These are phyloP conservation scores for Limnanthes douglasii DNA, from an alignment of 345 rosid species.

Conservation along the genomic window DNA sequence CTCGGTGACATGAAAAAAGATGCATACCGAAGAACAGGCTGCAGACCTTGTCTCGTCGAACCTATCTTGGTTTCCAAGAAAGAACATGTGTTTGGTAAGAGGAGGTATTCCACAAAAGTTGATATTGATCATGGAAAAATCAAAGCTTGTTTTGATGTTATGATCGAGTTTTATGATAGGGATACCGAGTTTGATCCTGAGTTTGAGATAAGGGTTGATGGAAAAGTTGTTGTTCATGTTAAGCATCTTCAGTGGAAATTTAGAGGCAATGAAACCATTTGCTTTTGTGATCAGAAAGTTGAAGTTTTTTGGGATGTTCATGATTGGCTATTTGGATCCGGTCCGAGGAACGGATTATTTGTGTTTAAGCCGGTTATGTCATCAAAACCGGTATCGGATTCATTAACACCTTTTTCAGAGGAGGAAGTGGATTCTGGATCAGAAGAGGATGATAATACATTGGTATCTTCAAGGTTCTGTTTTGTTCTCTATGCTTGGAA, in stretches of 20 bases:
- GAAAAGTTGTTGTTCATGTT: slow-evolving; percentile 95
- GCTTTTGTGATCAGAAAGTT: no score
- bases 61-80: slow-evolving; percentile 30
- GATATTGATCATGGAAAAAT: no score
- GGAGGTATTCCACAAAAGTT: slow-evolving; percentile 23
- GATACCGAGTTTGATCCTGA: slow-evolving; percentile 61
- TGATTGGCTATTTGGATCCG: no score
- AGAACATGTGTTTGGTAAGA: slow-evolving; percentile 40
- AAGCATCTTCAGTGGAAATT: slow-evolving; percentile 59
- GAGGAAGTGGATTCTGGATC: no score
- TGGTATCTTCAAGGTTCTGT: no score
- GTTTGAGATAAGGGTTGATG: slow-evolving; percentile 71
- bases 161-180: slow-evolving; percentile 18
- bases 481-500: no score
- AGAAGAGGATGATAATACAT: no score
- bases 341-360: slow-evolving; percentile 3
- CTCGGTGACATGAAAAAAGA: slow-evolving; percentile 31
- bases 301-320: no score
- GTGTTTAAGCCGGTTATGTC: no score
- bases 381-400: no score
- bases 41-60: slow-evolving; percentile 39
- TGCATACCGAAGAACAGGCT: slow-evolving; percentile 25
- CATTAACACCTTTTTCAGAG: no score
- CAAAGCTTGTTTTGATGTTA: no score
- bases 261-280: slow-evolving; percentile 29